These are phyloP conservation scores for Excoecaria cochinchinensis DNA, from an alignment of 345 rosid species.

Conservation along the genomic window DNA sequence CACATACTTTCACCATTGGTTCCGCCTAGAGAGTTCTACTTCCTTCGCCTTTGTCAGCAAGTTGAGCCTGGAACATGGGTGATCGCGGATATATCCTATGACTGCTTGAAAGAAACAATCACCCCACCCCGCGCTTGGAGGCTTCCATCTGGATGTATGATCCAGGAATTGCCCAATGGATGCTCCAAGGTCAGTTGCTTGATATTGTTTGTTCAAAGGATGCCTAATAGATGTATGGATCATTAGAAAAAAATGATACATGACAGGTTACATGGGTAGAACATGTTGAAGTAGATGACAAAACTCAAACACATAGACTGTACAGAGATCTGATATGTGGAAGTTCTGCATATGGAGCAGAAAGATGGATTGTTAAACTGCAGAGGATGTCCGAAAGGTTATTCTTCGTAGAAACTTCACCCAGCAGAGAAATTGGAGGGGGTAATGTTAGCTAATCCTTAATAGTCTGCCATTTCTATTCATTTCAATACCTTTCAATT, in stretches of 20 bases:
- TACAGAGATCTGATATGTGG: constrained; percentile 45
- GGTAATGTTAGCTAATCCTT: constrained; percentile 25
- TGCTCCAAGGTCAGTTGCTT: constrained; percentile 39
- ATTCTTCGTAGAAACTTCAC: constrained; percentile 15
- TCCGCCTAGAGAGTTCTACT: constrained; percentile 56
- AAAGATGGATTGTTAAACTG: constrained; percentile 56
- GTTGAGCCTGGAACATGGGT: constrained; percentile 58
- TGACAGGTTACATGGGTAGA: constrained; percentile 76
- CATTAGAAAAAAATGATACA: background rate
- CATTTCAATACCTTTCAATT: background rate
- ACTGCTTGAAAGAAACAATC: constrained; percentile 18
- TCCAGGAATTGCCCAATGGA: constrained; percentile 53
- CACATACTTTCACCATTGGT: constrained; percentile 77
- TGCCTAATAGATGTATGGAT: no score
- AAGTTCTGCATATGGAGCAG: constrained; percentile 56
- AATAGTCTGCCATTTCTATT: background rate
- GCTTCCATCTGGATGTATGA: constrained; percentile 85
- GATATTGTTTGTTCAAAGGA: no score
- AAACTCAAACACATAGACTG: constrained; percentile 45
- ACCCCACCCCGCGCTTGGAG: constrained; percentile 40
- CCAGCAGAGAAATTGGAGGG: constrained; percentile 29
- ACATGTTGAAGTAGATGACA: constrained; percentile 71
- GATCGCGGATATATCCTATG: constrained; percentile 57
- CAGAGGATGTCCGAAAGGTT: constrained; percentile 64
- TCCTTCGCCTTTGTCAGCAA: constrained; percentile 62